A percentile compares a stretch with the other conserved stretches of the same genome.
Evolutionary conservation across 2,329 filamentous ascomycete genomes (phyloP).

Genomic region (Penicillium brasilianum): DNA sequence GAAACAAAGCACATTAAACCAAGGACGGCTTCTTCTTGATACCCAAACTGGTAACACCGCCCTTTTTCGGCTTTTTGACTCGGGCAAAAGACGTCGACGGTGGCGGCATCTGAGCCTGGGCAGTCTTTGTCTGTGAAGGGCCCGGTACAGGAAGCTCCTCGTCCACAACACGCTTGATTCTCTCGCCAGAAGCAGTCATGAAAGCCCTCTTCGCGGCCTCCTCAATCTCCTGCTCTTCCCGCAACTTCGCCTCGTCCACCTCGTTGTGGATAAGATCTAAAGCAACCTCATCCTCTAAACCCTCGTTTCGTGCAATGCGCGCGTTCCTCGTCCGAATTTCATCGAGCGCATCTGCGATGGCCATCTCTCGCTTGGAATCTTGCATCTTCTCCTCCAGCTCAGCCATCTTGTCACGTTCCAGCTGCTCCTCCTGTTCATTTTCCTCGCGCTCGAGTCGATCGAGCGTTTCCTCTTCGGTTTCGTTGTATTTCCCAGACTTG

Average conservation of each 20-base stretch:
- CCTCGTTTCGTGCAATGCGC: constrained; percentile 76
- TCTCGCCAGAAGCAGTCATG: constrained; percentile 63
- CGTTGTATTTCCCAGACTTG: constrained; percentile 62
- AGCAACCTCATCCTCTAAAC: constrained; percentile 64
- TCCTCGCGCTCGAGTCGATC: constrained; percentile 82
- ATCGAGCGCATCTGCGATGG: constrained; percentile 91
- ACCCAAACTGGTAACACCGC: constrained; percentile 73
- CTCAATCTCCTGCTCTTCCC: constrained; percentile 79
- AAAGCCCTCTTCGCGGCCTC: constrained; percentile 83
- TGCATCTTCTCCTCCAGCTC: constrained; percentile 92
- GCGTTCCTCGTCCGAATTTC: constrained; percentile 94
- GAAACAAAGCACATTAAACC: constrained; percentile 24
- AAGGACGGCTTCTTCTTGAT: constrained; percentile 82
- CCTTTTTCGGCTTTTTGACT: constrained; percentile 84
- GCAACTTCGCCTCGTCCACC: constrained; percentile 62
- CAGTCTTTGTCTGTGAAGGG: constrained; percentile 39
- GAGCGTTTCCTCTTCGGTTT: constrained; percentile 85
- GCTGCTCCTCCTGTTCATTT: constrained; percentile 64
- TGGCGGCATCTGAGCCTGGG: constrained; percentile 46
- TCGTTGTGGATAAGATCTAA: constrained; percentile 62
- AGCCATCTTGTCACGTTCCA: constrained; percentile 89
- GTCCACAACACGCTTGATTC: constrained; percentile 59
- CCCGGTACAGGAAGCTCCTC: constrained; percentile 40
- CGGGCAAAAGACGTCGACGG: constrained; percentile 72
- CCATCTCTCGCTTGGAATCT: constrained; percentile 95